phyloP scores from a whole-genome alignment of 345 rosid species.

The Erucastrum elatum region DNA sequence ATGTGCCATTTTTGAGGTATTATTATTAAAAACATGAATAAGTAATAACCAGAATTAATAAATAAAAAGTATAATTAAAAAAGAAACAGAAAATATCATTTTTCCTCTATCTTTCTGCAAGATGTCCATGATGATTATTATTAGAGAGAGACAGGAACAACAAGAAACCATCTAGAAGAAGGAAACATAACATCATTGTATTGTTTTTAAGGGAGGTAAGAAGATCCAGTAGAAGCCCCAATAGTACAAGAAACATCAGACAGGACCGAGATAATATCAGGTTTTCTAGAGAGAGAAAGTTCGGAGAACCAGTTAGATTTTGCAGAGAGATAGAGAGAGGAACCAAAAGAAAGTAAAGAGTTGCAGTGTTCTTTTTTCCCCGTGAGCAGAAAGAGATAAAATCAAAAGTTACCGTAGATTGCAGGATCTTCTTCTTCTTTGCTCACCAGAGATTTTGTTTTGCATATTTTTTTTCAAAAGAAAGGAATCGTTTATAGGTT shows the following conservation, averaged over 20 bases:
- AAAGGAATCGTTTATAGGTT: not conserved
- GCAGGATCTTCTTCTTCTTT: conserved; percentile 25
- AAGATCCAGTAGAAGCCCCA: conserved; percentile 22
- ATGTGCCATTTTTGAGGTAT: conserved; percentile 38
- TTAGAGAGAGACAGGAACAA: conserved; percentile 40
- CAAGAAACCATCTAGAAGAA: conserved; percentile 34
- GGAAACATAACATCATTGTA: conserved; percentile 13
- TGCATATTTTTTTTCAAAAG: not conserved
- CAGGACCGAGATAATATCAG: conserved; percentile 3
- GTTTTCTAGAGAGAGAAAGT: conserved; percentile 26
- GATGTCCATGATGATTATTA: conserved; percentile 36
- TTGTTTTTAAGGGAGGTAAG: not conserved
- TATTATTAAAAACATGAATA: conserved; percentile 17
- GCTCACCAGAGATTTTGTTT: conserved; percentile 9
- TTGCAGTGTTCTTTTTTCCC: conserved; percentile 23
- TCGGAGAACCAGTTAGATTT: not conserved
- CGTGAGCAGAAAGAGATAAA: conserved; percentile 9
- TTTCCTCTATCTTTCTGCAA: conserved; percentile 39
- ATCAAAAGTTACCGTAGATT: conserved; percentile 23
- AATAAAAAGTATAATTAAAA: not conserved
- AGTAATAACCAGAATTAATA: not conserved
- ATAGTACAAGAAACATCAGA: not conserved
- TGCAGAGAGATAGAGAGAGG: conserved; percentile 11
- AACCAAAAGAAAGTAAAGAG: conserved; percentile 8
- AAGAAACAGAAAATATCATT: not conserved